These are phyloP conservation scores for Rhexocercosporidium sp. DNA, from an alignment of 2,329 filamentous ascomycete species.

Conservation along the genomic window DNA sequence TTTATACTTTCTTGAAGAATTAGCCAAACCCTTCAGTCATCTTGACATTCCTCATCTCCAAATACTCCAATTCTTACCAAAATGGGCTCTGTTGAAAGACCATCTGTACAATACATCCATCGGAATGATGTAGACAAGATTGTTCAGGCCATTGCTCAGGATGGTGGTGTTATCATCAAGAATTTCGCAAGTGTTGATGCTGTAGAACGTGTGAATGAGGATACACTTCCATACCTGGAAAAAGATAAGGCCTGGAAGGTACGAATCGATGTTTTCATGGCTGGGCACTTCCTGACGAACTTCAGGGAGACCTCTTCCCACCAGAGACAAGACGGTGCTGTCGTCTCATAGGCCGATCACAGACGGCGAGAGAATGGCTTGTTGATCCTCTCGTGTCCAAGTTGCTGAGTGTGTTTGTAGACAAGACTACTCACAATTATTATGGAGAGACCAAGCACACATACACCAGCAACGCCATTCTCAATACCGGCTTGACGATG, in stretches of 20 bases:
- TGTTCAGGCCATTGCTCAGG: constrained; percentile 24
- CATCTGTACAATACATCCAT: constrained; percentile 18
- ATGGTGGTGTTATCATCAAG: constrained; percentile 28
- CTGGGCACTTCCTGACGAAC: background rate
- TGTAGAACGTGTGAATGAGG: constrained; percentile 26
- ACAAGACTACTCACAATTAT: constrained; percentile 39
- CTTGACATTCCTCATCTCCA: background rate
- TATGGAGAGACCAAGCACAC: constrained; percentile 40
- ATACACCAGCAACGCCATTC: constrained; percentile 37
- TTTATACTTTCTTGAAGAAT: background rate
- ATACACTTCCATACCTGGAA: constrained; percentile 32
- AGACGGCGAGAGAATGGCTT: constrained; percentile 32
- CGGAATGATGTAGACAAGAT: constrained; percentile 24
- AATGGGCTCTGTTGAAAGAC: constrained; percentile 22
- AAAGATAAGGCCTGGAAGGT: constrained; percentile 37
- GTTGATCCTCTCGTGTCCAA: constrained; percentile 27
- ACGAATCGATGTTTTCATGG: background rate
- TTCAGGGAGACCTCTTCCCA: constrained; percentile 30
- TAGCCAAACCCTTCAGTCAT: background rate
- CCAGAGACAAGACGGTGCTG: constrained; percentile 35
- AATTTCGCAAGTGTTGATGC: constrained; percentile 25
- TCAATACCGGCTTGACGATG: constrained; percentile 36
- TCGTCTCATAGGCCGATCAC: constrained; percentile 27
- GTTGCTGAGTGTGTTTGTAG: constrained; percentile 34
- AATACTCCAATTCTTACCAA: background rate